Base-by-base conservation (phyloP, 257 asterid species). In the Solanum verrucosum region DNA sequence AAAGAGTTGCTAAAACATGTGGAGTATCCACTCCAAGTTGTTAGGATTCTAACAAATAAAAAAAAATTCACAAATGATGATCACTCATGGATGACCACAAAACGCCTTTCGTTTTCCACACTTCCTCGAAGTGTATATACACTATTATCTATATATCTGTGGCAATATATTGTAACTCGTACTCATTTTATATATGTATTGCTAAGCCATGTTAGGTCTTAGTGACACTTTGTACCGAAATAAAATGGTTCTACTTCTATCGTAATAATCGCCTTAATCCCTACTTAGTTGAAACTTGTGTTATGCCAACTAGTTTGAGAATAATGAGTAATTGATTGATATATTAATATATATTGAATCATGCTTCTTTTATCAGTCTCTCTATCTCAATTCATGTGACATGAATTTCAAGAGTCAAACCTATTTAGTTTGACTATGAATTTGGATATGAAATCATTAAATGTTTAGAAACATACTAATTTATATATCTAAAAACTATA, bases 21-120 rank as follows among this genome's bases (percentile, higher is more conserved):
- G 68, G 68, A 15, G 91, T 91, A 33, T 44, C 88, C 0, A n/a
- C 33, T 18, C 91, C 91, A 0, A 81, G 4, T 0, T 91, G 91
- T 83, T 87, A 74, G 79, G 34, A 29, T 18, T 37, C 3, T 16
- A 83, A 4, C 25, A 49, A 49, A 49, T 49, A 9, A 12, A 49
- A 25, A 21, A 21, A 21, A 5, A n/a, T 38, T 23, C 56, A 37
- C 21, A 23, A 3, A 3, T 15, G 33, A 38, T 40, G 20, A 68
- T 27, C 18, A 16, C 4, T 12, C 20, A 27, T 27, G 25, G 34
- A 33, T 1, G 74, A 70, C 23, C 25, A 16, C 4, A 16, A 72
- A 72, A 18, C 4, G 25, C 7, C 44, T 72, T 72, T 33, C 25
- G 79, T 71, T 71, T 71, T 8, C 4, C 42, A 71, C 25, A 4